Evolutionary conservation across 1,139 yeast species (phyloP), one percentile per base, ranked within the genome.

Genomic region (Candida albicans): DNA sequence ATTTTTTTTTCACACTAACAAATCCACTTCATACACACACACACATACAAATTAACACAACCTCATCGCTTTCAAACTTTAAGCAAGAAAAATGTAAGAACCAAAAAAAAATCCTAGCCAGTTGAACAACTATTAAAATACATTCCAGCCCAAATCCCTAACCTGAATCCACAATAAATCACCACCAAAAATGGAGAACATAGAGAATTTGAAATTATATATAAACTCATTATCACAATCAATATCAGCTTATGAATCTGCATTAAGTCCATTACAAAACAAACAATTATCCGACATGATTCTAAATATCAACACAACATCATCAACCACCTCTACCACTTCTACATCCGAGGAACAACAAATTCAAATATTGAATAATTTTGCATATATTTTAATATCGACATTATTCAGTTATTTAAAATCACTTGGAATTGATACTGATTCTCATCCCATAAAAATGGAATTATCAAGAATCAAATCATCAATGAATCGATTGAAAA

Each of bases 401-500:
- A 53, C 73, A 12, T 59, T 77, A 42, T 77, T 67, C 59, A 77
- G 89, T 11, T 81, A 82, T 54, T 63, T 86, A 50, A 84, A 86
- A 54, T 58, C 81, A 1, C 64, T 67, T 12, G 95, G 95, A 0
- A 63, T 73, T 11, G 79, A 83, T 48, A 76, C 86, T 0, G 70
- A 70, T 13, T 62, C 65, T 2, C 88, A 84, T 50, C 81, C 85
- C 0, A 77, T 89, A 5, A 79, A 82, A 82, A 69, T 71, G 24
- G 96, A 90, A 59, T 70, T 90, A 42, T 73, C 71, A 18, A 71
- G 95, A 50, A 84, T 90, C 34, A 86, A 85, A 60, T 61, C 73
- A 12, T 84, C 84, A 54, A 84, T 88, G 84, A 75, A 73, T 34
- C 74, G 83, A 57, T 75, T 80, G 37, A 79, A 82, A 50, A 68